phyloP scores from a whole-genome alignment of 2,329 filamentous ascomycete species.

The Zymoseptoria passerinii region DNA sequence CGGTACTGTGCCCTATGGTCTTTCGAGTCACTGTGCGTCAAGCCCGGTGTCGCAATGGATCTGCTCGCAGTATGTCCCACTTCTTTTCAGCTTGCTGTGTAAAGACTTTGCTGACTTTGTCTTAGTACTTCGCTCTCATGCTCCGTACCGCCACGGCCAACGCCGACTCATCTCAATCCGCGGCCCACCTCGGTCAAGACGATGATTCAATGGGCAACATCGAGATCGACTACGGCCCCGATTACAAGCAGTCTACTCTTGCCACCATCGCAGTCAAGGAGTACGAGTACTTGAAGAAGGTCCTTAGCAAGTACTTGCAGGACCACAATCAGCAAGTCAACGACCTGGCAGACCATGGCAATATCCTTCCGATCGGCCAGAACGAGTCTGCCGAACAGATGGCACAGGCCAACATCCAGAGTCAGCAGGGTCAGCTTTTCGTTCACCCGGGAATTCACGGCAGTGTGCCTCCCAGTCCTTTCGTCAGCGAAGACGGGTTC shows the following conservation, averaged over 20 bases:
- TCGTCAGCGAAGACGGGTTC: not conserved
- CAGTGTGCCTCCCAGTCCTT: not conserved
- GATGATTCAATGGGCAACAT: conserved; percentile 22
- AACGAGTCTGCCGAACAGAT: not conserved
- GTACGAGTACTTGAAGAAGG: conserved; percentile 18
- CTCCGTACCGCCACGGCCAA: conserved; percentile 7
- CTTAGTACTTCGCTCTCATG: conserved; percentile 20
- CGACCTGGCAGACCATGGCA: not conserved
- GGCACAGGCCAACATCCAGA: not conserved
- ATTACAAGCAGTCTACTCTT: conserved; percentile 14
- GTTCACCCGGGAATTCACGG: not conserved
- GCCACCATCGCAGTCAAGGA: conserved; percentile 21
- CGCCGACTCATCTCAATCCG: not conserved
- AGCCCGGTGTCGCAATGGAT: conserved; percentile 15
- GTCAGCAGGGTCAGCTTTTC: not conserved
- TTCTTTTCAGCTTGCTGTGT: not conserved
- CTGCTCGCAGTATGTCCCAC: conserved; percentile 18
- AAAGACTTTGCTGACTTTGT: not conserved
- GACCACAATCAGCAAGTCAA: not conserved
- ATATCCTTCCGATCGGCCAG: not conserved
- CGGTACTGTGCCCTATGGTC: conserved; percentile 20
- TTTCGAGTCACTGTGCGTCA: conserved; percentile 23
- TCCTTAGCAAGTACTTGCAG: conserved; percentile 7
- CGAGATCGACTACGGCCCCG: conserved; percentile 19
- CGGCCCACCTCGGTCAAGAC: not conserved